Conservation (phyloP, 2,329 filamentous ascomycete genomes). For the Clonostachys rhizophaga region DNA sequence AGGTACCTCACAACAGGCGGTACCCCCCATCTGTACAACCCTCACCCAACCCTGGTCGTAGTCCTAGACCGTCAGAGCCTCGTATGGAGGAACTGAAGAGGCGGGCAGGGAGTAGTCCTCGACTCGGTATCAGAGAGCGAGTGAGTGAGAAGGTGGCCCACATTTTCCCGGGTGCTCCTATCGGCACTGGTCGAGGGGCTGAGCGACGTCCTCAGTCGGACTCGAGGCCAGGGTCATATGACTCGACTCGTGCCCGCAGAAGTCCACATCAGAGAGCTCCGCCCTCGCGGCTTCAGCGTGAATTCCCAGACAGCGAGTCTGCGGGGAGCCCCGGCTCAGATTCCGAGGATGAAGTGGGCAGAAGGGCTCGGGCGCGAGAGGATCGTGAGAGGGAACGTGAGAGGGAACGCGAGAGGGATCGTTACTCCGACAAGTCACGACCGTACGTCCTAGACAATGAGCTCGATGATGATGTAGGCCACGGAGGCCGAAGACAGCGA, state of each 20-base stretch:
- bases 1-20: conserved; percentile 15
- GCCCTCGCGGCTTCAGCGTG: conserved; percentile 29
- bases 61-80: too few relatives aligned
- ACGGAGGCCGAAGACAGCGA: conserved; percentile 19
- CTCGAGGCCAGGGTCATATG: conserved; percentile 23
- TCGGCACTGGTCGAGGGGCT: neutral
- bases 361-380: conserved; percentile 11
- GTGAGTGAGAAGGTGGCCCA: conserved; percentile 37
- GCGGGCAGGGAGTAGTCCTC: conserved; percentile 26
- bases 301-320: conserved; percentile 33
- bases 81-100: conserved; percentile 17
- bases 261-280: conserved; percentile 8
- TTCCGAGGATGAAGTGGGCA: conserved; percentile 16
- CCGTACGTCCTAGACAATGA: conserved; percentile 22
- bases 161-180: conserved; percentile 18
- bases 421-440: conserved; percentile 23
- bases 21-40: neutral
- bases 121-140: conserved; percentile 34
- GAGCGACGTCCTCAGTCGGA: conserved; percentile 28
- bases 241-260: conserved; percentile 23
- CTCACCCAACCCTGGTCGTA: conserved; percentile 4
- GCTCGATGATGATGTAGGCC: conserved; percentile 22
- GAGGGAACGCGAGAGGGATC: conserved; percentile 28
- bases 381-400: conserved; percentile 13
- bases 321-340: conserved; percentile 26